phyloP scores from a whole-genome alignment of 768 basidiomycete genomes.

The Boletus patriciae region DNA sequence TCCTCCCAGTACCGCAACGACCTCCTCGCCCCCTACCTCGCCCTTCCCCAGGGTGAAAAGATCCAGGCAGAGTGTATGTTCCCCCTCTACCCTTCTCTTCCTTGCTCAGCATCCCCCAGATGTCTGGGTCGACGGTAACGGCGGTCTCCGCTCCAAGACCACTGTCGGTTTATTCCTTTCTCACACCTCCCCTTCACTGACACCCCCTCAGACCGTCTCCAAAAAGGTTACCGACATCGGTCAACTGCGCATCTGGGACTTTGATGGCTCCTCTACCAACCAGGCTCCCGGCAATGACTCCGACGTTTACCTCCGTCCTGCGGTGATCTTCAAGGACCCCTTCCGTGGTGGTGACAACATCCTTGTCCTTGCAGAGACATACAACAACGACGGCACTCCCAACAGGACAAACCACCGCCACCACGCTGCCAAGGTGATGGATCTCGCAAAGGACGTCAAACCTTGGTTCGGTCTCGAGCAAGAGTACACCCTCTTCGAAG shows the following conservation, averaged over 20 bases:
- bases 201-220: conserved; percentile 66
- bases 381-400: conserved; percentile 98
- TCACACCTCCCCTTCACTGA: not conserved
- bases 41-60: conserved; percentile 87
- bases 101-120: conserved; percentile 48
- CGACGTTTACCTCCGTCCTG: conserved; percentile 97
- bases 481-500: conserved; percentile 97
- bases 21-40: conserved; percentile 86
- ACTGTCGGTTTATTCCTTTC: conserved; percentile 53
- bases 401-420: conserved; percentile 97
- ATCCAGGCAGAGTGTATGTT: conserved; percentile 91
- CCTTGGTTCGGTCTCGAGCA: conserved; percentile 99
- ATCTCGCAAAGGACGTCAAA: conserved; percentile 70
- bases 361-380: conserved; percentile 93
- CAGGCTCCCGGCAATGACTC: conserved; percentile 96
- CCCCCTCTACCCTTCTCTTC: not conserved
- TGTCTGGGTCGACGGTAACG: conserved; percentile 97
- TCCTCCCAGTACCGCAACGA: conserved; percentile 60
- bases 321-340: conserved; percentile 96
- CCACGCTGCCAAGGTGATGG: conserved; percentile 93
- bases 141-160: conserved; percentile 94
- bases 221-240: conserved; percentile 85
- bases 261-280: conserved; percentile 96
- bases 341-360: conserved; percentile 99
- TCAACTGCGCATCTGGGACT: conserved; percentile 97